Base-by-base conservation (phyloP, 2,329 filamentous ascomycete species). In the Aspergillus fumigatus region DNA sequence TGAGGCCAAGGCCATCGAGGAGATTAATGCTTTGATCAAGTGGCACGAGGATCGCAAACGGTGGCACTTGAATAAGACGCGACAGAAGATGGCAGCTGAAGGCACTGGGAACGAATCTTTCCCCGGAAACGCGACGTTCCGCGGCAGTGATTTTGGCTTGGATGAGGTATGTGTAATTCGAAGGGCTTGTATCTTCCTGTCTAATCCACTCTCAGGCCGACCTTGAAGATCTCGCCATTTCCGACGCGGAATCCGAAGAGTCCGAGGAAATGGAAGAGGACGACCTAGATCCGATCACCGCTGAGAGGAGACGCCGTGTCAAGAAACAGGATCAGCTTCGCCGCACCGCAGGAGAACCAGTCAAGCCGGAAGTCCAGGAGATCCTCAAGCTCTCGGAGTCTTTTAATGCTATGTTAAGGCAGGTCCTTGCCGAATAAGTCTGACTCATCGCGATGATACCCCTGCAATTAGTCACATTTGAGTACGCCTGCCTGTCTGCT, bases 21-120 rank as follows among this genome's bases (percentile, higher is more conserved):
- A 99, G 76, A 92, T 97, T 68, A 85, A 97, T 68, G 79, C 83
- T 29, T 80, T 99, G 51, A 94, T 99, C 65, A 82, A 87, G 50
- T 99, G 94, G 94, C 94, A 99, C 73, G 90, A 92, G 70, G 90
- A 90, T 45, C 82, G 94, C 54, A 97, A 99, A 82, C 93, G 93
- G 77, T 99, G 94, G 94, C 94, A 99, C 72, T 87, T 93, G 59
- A 91, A 96, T 76, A 99, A 99, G 81, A 99, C 94, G 8, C 81
- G 92, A 53, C 94, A 97, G 78, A 99, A 99, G 82, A 97, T 99
- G 94, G 94, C 94, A 0, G 92, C 91, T 2, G 92, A 93, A 67
- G 86, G 86, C 3, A 80, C 75, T 9, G 70, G 70, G 5, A 73
- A 70, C 21, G 73, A 82, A 55, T 73, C 77, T 52, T 80, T 82